Evolutionary conservation across 305 asterid species (phyloP).

Genomic region (Striga hermonthica): DNA sequence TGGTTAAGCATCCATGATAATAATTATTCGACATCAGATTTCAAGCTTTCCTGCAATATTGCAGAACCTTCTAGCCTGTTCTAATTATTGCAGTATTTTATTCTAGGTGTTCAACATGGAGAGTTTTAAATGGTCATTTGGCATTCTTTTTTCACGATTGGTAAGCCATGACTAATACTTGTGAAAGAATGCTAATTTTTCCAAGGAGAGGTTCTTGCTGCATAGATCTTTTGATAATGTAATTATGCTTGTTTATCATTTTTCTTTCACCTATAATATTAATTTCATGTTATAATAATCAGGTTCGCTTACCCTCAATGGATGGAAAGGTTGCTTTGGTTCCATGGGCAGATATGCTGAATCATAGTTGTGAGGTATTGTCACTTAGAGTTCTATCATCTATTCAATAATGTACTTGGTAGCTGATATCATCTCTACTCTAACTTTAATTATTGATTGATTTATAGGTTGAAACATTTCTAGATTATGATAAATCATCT

Average conservation of each 20-base stretch:
- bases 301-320: conserved; percentile 93
- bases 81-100: conserved; percentile 28
- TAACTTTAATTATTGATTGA: conserved; percentile 28
- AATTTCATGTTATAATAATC: conserved; percentile 21
- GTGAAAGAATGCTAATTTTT: conserved; percentile 2
- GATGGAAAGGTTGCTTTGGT: conserved; percentile 89
- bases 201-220: conserved; percentile 8
- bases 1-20: conserved; percentile 16
- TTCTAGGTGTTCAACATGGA: conserved; percentile 80
- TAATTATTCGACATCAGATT: conserved; percentile 1
- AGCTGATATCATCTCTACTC: conserved; percentile 27
- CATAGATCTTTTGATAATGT: background rate
- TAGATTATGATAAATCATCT: conserved; percentile 85
- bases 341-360: conserved; percentile 98
- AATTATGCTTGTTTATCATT: background rate
- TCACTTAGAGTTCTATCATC: conserved; percentile 24
- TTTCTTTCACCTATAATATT: conserved; percentile 1
- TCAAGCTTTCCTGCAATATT: conserved; percentile 6
- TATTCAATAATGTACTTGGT: background rate
- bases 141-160: conserved; percentile 95
- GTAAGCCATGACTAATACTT: conserved; percentile 44
- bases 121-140: conserved; percentile 88
- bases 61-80: conserved; percentile 10
- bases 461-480: conserved; percentile 77
- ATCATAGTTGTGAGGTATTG: conserved; percentile 81